phyloP scores from a whole-genome alignment of 768 basidiomycete species.

The Kwoniella botswanensis region DNA sequence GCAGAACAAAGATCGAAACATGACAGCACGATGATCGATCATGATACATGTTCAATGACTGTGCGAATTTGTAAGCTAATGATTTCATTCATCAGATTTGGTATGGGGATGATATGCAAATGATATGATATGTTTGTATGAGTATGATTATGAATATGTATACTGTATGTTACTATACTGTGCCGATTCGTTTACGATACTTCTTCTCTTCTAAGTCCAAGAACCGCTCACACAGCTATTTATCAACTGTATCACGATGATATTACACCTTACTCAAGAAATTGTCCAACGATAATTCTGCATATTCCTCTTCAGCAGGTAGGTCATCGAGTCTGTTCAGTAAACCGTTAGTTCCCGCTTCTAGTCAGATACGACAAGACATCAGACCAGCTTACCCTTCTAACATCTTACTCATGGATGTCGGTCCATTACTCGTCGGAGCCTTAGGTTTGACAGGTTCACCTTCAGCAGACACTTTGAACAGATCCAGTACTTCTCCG shows the following conservation, averaged over 20 bases:
- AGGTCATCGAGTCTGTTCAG: constrained; percentile 72
- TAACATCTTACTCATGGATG: constrained; percentile 79
- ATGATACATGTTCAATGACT: too few species aligned
- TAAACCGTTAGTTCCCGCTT: background rate
- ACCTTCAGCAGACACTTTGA: constrained; percentile 70
- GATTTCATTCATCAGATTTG: background rate
- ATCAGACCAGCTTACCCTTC: constrained; percentile 63
- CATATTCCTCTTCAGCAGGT: constrained; percentile 90
- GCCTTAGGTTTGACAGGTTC: constrained; percentile 61
- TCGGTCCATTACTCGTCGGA: constrained; percentile 61
- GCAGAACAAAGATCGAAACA: too few species aligned
- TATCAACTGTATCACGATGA: background rate
- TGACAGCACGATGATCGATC: too few species aligned
- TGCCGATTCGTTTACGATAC: too few species aligned
- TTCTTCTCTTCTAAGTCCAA: background rate
- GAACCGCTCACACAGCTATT: background rate
- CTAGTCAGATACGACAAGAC: background rate
- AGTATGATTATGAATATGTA: background rate
- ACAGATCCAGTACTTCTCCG: constrained; percentile 92
- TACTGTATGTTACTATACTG: too few species aligned
- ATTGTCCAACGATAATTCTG: constrained; percentile 78
- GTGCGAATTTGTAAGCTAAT: too few species aligned
- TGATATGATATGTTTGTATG: background rate
- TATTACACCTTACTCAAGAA: constrained; percentile 67
- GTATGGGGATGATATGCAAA: background rate